Conservation (phyloP, 192 early-diverging fungal species). For the Umbelopsis vinacea region DNA sequence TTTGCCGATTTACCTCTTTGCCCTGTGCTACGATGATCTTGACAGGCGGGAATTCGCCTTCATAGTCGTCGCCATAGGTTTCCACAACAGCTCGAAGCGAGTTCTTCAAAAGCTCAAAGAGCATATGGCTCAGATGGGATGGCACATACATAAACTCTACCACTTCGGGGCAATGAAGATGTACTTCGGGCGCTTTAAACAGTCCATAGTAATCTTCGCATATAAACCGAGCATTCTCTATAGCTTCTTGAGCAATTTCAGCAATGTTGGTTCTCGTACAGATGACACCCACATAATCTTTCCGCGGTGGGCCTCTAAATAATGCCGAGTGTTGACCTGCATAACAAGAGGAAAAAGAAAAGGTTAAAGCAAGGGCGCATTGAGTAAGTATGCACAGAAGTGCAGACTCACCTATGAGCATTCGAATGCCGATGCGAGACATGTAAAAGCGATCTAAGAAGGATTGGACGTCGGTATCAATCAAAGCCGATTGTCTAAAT, state of each 20-base stretch:
- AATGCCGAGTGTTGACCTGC: constrained; percentile 77
- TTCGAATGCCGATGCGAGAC: constrained; percentile 97
- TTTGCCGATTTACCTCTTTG: constrained; percentile 56
- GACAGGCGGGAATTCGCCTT: constrained; percentile 90
- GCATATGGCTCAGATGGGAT: constrained; percentile 94
- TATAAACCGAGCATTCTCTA: constrained; percentile 87
- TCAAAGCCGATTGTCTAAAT: constrained; percentile 42
- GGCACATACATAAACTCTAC: constrained; percentile 97
- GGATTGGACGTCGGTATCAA: constrained; percentile 80
- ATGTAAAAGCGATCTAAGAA: constrained; percentile 97
- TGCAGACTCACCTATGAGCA: constrained; percentile 79
- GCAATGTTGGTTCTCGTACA: constrained; percentile 86
- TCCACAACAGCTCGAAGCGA: constrained; percentile 94
- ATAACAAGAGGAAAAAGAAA: neutral
- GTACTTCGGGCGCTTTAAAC: constrained; percentile 81
- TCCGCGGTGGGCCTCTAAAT: constrained; percentile 62
- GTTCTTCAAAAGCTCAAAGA: constrained; percentile 98
- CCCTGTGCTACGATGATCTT: constrained; percentile 90
- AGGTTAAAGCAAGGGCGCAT: constrained; percentile 25
- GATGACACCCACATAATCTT: constrained; percentile 92
- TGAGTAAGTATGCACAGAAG: neutral
- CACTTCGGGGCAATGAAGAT: constrained; percentile 72
- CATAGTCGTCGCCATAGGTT: constrained; percentile 77
- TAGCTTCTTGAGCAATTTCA: constrained; percentile 86
- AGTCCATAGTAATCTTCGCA: constrained; percentile 91